A percentile compares a stretch with the other conserved stretches of the same genome.
Evolutionary conservation across 1,139 yeast genomes (phyloP).

Genomic region (Hemisphaericaspora xylanilytica): DNA sequence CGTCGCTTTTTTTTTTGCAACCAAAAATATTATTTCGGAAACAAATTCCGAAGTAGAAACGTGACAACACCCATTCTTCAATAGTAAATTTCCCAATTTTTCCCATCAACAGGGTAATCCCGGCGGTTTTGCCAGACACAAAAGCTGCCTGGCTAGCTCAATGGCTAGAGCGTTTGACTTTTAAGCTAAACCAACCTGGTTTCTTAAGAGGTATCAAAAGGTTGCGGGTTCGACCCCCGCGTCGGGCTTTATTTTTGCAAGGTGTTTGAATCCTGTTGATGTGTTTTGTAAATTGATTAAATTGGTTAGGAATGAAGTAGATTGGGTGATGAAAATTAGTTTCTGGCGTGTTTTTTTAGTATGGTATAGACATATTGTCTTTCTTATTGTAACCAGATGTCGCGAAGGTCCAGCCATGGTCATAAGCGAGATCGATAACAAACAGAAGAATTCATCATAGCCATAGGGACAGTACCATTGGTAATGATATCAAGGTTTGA

Average conservation of each 20-base stretch:
- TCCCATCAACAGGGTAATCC: background rate
- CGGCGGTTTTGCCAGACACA: background rate
- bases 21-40: background rate
- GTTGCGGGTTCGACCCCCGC: slow-evolving; percentile 56
- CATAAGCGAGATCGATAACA: too few relatives aligned
- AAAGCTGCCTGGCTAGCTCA: slow-evolving; percentile 27
- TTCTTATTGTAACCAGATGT: too few relatives aligned
- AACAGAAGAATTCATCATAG: too few relatives aligned
- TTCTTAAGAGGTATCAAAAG: slow-evolving; percentile 31
- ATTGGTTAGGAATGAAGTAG: background rate
- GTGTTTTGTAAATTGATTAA: background rate
- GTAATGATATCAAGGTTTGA: too few relatives aligned
- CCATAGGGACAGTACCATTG: too few relatives aligned
- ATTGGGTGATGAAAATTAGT: too few relatives aligned
- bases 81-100: background rate
- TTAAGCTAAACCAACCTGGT: slow-evolving; percentile 12
- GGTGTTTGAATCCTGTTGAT: background rate
- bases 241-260: slow-evolving; percentile 38
- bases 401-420: too few relatives aligned
- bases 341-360: too few relatives aligned
- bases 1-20: slow-evolving; percentile 1
- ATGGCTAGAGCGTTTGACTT: slow-evolving; percentile 32
- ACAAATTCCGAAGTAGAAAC: background rate
- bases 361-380: too few relatives aligned
- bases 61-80: slow-evolving; percentile 2